Conservation (phyloP, 2,329 filamentous ascomycete genomes). For the Penicillium sp. region DNA sequence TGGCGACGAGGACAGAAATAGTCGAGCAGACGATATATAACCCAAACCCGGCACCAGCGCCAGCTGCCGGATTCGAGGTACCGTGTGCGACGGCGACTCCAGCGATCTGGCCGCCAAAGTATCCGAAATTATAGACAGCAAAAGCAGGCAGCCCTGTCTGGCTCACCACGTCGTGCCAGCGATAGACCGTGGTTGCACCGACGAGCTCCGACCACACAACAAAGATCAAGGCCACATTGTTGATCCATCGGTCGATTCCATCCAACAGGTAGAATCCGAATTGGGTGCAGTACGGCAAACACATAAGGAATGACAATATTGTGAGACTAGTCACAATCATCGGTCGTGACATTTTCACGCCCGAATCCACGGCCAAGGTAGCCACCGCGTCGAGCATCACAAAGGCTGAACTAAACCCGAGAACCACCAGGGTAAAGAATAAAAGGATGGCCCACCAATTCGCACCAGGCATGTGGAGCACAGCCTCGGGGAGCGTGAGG, state of each 20-base stretch:
- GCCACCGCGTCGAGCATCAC: slow-evolving; percentile 52
- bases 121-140: slow-evolving; percentile 46
- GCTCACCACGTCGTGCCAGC: slow-evolving; percentile 46
- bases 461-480: slow-evolving; percentile 49
- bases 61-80: slow-evolving; percentile 32
- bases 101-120: slow-evolving; percentile 46
- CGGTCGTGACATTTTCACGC: slow-evolving; percentile 41
- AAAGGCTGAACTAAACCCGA: slow-evolving; percentile 52
- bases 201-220: slow-evolving; percentile 50
- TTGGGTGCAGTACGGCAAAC: slow-evolving; percentile 50
- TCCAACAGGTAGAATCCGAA: slow-evolving; percentile 51
- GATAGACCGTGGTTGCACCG: slow-evolving; percentile 48
- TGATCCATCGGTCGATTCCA: slow-evolving; percentile 50
- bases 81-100: slow-evolving; percentile 46
- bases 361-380: slow-evolving; percentile 48
- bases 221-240: slow-evolving; percentile 50
- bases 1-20: slow-evolving; percentile 18
- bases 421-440: slow-evolving; percentile 52
- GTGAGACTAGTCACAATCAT: slow-evolving; percentile 45
- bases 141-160: slow-evolving; percentile 45
- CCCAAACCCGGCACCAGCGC: slow-evolving; percentile 47
- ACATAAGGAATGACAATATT: slow-evolving; percentile 46
- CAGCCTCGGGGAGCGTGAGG: slow-evolving; percentile 49
- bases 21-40: slow-evolving; percentile 41
- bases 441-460: slow-evolving; percentile 53